Evolutionary conservation across 2,329 filamentous ascomycete genomes (phyloP).

Genomic region (Ciborinia camelliae): DNA sequence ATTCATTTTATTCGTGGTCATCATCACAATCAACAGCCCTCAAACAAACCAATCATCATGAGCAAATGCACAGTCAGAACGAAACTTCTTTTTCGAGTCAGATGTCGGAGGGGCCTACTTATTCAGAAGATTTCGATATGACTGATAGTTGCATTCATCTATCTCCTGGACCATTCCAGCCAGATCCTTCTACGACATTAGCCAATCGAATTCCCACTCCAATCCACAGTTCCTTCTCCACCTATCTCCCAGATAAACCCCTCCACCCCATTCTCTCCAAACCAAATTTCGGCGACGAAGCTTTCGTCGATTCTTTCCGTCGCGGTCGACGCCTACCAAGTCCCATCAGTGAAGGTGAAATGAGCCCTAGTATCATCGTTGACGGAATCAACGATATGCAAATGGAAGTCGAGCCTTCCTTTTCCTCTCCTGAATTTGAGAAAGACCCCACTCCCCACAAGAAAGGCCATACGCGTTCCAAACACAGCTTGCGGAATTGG

Average conservation of each 20-base stretch:
- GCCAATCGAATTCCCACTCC: conserved; percentile 37
- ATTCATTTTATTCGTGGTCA: conserved; percentile 32
- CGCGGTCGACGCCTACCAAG: conserved; percentile 36
- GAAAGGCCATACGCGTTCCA: conserved; percentile 37
- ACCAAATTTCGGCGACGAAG: conserved; percentile 32
- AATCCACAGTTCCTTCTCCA: conserved; percentile 37
- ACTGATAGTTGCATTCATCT: conserved; percentile 31
- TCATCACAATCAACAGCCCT: conserved; percentile 29
- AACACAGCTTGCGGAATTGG: conserved; percentile 37
- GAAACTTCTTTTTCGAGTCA: conserved; percentile 29
- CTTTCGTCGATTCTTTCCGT: conserved; percentile 29
- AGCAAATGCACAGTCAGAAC: conserved; percentile 17
- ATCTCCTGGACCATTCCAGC: conserved; percentile 34
- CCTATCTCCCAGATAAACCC: conserved; percentile 17
- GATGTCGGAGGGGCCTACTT: conserved; percentile 28
- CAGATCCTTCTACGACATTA: conserved; percentile 32
- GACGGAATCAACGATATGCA: conserved; percentile 35
- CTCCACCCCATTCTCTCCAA: conserved; percentile 33
- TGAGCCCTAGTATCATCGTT: conserved; percentile 35
- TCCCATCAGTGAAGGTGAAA: conserved; percentile 38
- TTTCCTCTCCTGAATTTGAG: conserved; percentile 24
- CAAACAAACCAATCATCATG: conserved; percentile 26
- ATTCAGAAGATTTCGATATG: conserved; percentile 38
- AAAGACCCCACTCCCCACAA: conserved; percentile 32
- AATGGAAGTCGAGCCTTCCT: conserved; percentile 34